Evolutionary conservation across 2,329 filamentous ascomycete genomes (phyloP), one percentile per base, ranked within the genome.

Genomic region (Pseudogymnoascus sp.): DNA sequence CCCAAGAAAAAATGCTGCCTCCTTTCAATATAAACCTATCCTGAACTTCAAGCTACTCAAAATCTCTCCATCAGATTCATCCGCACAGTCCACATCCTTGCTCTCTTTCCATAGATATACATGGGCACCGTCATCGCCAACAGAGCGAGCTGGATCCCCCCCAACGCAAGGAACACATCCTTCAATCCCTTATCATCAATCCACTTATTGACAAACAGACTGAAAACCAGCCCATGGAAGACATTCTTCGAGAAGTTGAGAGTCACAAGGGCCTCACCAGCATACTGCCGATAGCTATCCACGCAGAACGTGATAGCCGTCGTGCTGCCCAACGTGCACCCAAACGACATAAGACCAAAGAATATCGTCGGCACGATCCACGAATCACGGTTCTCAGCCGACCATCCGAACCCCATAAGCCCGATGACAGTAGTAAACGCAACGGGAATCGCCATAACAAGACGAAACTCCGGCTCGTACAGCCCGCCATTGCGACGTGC

Each of bases 351-450:
- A 59, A 97, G 75, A 5, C 93, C 93, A 68, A 97, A 97, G 77
- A 97, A 97, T 3, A 96, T 74, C 0, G 93, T 97, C 0, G 95
- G 95, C 0, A 96, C 90, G 61, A 96, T 96, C 90, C 90, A 97
- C 21, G 82, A 80, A 70, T 97, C 86, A 23, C 80, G 80, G 63
- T 87, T 82, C 66, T 91, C 75, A 0, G 89, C 91, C 8, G 89
- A 92, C 95, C 93, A 97, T n/a, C 93, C 93, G 71, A 95, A 97
- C 1, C 92, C 93, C 87, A 97, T 96, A 14, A 97, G 82, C 0
- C 95, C 95, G 34, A 93, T 85, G 1, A 87, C 85, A 0, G 93
- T 97, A 3, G 86, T 86, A 62, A 97, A 70, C 0, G 88, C 80
- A 34, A 97, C 87, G 0, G 93, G 93, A 2, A 88, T 76, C 0